phyloP scores from a whole-genome alignment of 2,329 filamentous ascomycete genomes.

The Diaporthe ampelina region DNA sequence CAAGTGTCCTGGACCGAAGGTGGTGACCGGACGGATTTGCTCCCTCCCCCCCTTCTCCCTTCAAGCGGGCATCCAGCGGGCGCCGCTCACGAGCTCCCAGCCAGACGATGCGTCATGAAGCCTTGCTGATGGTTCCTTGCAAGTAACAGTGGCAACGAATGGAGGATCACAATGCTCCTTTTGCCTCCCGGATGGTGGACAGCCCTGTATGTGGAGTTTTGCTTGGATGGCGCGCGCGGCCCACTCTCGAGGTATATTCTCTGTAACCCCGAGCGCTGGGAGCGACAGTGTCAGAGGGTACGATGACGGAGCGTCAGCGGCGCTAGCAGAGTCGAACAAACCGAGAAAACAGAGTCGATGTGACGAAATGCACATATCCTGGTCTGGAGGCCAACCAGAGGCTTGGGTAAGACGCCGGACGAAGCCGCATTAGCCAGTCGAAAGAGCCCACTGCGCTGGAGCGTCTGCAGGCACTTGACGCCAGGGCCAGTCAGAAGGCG shows the following conservation, averaged over 20 bases:
- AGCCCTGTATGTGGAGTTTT: conserved; percentile 37
- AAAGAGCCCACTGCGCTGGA: background rate
- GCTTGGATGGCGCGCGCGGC: conserved; percentile 29
- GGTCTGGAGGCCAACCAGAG: conserved; percentile 36
- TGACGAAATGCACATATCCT: conserved; percentile 30
- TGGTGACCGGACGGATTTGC: background rate
- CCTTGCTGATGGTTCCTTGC: background rate
- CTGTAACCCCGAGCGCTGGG: conserved; percentile 17
- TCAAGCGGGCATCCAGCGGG: conserved; percentile 16
- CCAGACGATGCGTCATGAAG: conserved; percentile 10
- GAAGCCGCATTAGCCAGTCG: conserved; percentile 26
- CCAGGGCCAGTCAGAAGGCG: conserved; percentile 31
- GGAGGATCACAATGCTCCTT: background rate
- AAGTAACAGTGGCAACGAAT: conserved; percentile 17
- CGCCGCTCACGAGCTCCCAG: conserved; percentile 9
- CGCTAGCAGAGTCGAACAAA: conserved; percentile 1
- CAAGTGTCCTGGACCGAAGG: conserved; percentile 7
- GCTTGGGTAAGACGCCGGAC: conserved; percentile 27
- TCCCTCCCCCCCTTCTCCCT: background rate
- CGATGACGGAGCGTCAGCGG: background rate
- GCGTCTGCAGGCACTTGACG: conserved; percentile 34
- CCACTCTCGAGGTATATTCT: conserved; percentile 32
- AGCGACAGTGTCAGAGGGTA: background rate
- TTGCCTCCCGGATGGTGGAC: conserved; percentile 34
- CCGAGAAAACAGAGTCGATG: conserved; percentile 21